Percentiles rank a stretch among this genome's conserved stretches.
Conservation (phyloP, 2,329 filamentous ascomycete genomes). For the Sclerotinia borealis region DNA sequence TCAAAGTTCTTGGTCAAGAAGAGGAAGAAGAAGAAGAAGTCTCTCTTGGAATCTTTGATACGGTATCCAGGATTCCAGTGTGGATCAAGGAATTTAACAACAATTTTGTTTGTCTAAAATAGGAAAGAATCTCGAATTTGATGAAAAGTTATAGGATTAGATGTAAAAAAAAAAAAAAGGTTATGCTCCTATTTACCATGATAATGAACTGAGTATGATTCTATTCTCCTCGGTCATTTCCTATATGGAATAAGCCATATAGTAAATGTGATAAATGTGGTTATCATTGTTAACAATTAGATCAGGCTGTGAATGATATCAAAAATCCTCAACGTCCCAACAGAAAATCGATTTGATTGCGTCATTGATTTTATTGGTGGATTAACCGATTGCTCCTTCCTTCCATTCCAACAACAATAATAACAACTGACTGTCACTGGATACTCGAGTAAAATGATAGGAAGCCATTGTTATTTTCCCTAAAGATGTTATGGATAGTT, state of each 20-base stretch:
- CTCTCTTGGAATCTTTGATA: no score
- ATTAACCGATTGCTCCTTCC: not conserved
- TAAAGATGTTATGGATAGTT: no score
- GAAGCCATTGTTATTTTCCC: no score
- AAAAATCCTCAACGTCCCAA: conserved; percentile 3
- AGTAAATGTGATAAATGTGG: no score
- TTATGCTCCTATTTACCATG: not conserved
- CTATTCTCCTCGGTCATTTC: not conserved
- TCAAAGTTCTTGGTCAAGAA: no score
- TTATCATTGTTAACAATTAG: no score
- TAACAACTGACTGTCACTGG: no score
- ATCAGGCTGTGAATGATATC: not conserved
- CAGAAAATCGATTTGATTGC: not conserved
- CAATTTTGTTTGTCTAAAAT: not conserved
- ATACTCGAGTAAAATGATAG: no score
- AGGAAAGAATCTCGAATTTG: not conserved
- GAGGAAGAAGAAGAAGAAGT: no score
- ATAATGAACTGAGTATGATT: not conserved
- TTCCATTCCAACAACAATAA: not conserved
- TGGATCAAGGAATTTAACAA: not conserved
- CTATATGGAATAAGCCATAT: not conserved
- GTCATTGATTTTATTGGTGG: not conserved
- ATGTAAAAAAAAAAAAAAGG: no score
- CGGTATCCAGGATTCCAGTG: not conserved
- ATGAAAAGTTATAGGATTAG: not conserved